Evolutionary conservation across 345 rosid species (phyloP).

Genomic region (Gossypium turneri): DNA sequence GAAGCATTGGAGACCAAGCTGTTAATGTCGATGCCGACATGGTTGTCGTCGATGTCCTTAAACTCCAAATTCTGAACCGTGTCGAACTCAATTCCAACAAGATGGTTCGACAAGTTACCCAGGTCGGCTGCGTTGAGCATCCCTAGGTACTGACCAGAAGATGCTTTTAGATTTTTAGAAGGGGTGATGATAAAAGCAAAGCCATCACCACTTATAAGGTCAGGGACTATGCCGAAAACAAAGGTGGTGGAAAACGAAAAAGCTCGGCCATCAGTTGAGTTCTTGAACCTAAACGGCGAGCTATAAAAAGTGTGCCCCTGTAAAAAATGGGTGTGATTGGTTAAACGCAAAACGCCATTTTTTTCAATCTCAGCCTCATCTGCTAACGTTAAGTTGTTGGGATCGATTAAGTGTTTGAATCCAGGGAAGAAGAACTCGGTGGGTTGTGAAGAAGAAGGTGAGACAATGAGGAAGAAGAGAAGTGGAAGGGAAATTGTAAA

Average conservation of each 20-base stretch:
- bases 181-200: constrained; percentile 73
- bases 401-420: constrained; percentile 24
- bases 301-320: constrained; percentile 71
- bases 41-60: constrained; percentile 68
- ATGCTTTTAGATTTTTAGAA: constrained; percentile 33
- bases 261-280: constrained; percentile 35
- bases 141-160: constrained; percentile 72
- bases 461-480: constrained; percentile 24
- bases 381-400: constrained; percentile 38
- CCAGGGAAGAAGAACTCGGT: constrained; percentile 43
- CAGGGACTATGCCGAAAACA: constrained; percentile 62
- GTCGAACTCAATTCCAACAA: constrained; percentile 78
- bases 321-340: constrained; percentile 44
- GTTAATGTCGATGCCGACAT: constrained; percentile 74
- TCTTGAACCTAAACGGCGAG: constrained; percentile 55
- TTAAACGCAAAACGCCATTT: constrained; percentile 58
- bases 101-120: constrained; percentile 55
- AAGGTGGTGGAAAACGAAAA: constrained; percentile 76
- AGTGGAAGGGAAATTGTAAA: background rate
- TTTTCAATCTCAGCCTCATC: constrained; percentile 49
- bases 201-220: constrained; percentile 68
- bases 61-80: constrained; percentile 72
- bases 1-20: constrained; percentile 48
- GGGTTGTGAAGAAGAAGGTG: constrained; percentile 23
- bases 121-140: constrained; percentile 53